phyloP scores from a whole-genome alignment of 75 land plant genomes.

The Selaginella moellendorffii region DNA sequence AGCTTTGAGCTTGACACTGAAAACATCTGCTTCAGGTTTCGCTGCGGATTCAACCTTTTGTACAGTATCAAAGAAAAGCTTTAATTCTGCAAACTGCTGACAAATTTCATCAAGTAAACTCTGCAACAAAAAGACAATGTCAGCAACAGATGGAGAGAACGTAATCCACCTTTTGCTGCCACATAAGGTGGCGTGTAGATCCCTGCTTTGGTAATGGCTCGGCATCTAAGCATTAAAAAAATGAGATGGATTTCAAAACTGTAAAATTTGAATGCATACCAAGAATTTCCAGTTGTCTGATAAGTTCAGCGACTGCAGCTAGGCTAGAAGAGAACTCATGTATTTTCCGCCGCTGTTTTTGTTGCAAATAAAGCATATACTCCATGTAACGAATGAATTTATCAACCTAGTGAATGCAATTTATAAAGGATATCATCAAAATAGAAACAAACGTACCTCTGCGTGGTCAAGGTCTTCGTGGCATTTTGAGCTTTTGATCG shows the following conservation, averaged over 20 bases:
- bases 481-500: conserved; percentile 26
- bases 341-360: conserved; percentile 41
- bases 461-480: conserved; percentile 50
- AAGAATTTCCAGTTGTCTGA: conserved; percentile 10
- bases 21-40: conserved; percentile 21
- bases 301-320: conserved; percentile 12
- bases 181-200: conserved; percentile 4
- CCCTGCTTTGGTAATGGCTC: not conserved
- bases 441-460: conserved; percentile 30
- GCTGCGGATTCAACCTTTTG: conserved; percentile 18
- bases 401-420: conserved; percentile 31
- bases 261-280: conserved; percentile 1
- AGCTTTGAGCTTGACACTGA: not conserved
- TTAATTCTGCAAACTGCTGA: conserved; percentile 22
- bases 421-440: not conserved
- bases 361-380: conserved; percentile 52
- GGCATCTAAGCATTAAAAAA: not conserved
- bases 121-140: conserved; percentile 22
- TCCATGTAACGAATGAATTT: conserved; percentile 40
- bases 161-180: conserved; percentile 60
- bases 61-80: conserved; percentile 30
- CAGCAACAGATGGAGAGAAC: not conserved
- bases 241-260: conserved; percentile 1
- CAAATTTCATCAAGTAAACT: conserved; percentile 40
- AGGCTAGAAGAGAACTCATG: conserved; percentile 39